Conservation (phyloP, 805 yeast species). For the Zygosaccharomyces bailii region DNA sequence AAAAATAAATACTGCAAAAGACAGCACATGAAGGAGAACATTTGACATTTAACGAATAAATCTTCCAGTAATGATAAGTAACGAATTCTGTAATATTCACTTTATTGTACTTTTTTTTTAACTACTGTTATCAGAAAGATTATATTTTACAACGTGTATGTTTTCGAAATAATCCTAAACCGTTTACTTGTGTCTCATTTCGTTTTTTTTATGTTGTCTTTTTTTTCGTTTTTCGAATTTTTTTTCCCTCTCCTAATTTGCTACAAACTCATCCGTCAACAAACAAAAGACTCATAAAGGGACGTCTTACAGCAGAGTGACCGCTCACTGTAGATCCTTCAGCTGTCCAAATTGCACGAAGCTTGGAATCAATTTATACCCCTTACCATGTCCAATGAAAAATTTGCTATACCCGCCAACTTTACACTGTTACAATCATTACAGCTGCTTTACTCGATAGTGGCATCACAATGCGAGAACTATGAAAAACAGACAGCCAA, state of each 20-base stretch:
- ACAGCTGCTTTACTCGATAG: slow-evolving; percentile 31
- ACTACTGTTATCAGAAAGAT: not conserved
- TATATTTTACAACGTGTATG: not conserved
- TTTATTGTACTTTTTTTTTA: not conserved
- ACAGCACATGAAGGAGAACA: slow-evolving; percentile 19
- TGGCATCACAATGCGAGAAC: slow-evolving; percentile 24
- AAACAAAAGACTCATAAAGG: not conserved
- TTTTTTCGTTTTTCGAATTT: not conserved
- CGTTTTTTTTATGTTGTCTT: not conserved
- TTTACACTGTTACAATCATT: slow-evolving; percentile 31
- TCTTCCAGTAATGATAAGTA: slow-evolving; percentile 7
- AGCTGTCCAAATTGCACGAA: too few relatives aligned
- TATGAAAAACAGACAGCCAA: slow-evolving; percentile 12
- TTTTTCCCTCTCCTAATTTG: not conserved
- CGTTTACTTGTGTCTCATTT: not conserved
- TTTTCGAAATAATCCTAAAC: not conserved
- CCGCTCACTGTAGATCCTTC: not conserved
- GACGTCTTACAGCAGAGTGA: not conserved
- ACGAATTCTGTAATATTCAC: not conserved
- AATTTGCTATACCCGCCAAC: slow-evolving; percentile 30
- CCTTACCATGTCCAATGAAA: slow-evolving; percentile 23
- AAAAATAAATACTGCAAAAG: slow-evolving; percentile 34
- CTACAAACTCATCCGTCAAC: not conserved
- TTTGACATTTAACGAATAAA: not conserved
- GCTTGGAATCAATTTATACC: not conserved